phyloP scores from a whole-genome alignment of 1,139 yeast species.

The Scheffersomyces stambukii region DNA sequence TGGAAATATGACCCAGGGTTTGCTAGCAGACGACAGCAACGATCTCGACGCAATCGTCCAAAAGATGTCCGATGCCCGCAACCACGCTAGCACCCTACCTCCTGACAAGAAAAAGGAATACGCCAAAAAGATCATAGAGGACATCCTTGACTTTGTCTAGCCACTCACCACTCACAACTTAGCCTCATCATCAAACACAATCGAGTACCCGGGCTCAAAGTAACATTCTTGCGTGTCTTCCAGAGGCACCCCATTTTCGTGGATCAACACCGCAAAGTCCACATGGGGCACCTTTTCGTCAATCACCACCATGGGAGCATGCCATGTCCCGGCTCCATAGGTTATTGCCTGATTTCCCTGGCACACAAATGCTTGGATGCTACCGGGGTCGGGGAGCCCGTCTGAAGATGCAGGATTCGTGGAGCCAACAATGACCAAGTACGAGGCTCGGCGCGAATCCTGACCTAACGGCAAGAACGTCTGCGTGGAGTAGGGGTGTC shows the following conservation, averaged over 20 bases:
- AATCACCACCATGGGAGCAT: conserved; percentile 90
- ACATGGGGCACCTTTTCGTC: conserved; percentile 46
- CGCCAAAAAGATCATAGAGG: conserved; percentile 32
- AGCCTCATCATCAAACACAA: conserved; percentile 22
- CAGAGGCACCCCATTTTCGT: conserved; percentile 73
- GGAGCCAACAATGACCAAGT: conserved; percentile 67
- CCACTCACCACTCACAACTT: background rate
- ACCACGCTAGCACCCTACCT: conserved; percentile 19
- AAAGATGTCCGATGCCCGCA: conserved; percentile 29
- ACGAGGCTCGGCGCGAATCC: conserved; percentile 44
- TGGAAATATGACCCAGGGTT: conserved; percentile 24
- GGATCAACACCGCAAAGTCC: conserved; percentile 83
- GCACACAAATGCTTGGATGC: conserved; percentile 66
- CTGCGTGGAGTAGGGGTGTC: conserved; percentile 90
- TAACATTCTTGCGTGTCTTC: conserved; percentile 83
- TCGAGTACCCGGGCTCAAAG: conserved; percentile 54
- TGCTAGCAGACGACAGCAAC: conserved; percentile 13
- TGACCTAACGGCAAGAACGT: conserved; percentile 89
- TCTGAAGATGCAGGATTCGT: conserved; percentile 24
- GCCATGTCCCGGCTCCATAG: conserved; percentile 70
- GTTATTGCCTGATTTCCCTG: conserved; percentile 86
- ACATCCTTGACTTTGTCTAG: conserved; percentile 34
- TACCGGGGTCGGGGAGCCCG: conserved; percentile 56
- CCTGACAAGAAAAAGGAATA: conserved; percentile 24
- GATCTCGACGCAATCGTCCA: conserved; percentile 26